Percentiles rank a stretch among this genome's conserved stretches.
Conservation (phyloP, 2,329 filamentous ascomycete genomes). For the Botrytis fragariae region DNA sequence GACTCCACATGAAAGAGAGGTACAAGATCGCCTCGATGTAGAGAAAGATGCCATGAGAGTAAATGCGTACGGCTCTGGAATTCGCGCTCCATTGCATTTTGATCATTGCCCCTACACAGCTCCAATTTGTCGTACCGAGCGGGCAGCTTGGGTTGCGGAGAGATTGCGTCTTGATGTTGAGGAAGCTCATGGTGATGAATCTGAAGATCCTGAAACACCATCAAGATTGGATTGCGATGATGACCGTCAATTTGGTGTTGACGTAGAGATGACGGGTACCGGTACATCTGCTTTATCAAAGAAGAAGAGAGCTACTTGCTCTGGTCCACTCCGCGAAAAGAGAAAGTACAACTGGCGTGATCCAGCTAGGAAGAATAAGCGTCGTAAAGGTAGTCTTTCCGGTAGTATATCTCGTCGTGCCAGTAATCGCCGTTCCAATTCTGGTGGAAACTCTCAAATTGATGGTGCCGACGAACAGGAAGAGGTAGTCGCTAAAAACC, state of each 20-base stretch:
- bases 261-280: too few relatives aligned
- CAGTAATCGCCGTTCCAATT: too few relatives aligned
- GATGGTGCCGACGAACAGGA: background rate
- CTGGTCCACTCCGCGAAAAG: background rate
- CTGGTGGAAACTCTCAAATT: background rate
- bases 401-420: background rate
- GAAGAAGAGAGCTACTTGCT: background rate
- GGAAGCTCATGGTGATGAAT: background rate
- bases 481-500: background rate
- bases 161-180: background rate
- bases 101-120: constrained; percentile 1
- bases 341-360: constrained; percentile 1
- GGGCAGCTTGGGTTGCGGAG: background rate
- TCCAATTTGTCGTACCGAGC: background rate
- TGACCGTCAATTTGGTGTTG: too few relatives aligned
- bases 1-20: background rate
- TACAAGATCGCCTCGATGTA: background rate
- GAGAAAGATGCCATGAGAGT: background rate
- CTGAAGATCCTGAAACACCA: background rate
- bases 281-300: background rate
- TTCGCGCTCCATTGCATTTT: background rate
- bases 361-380: background rate
- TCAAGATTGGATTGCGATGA: background rate
- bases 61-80: background rate
- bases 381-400: rapidly evolving